Evolutionary conservation across 129 eudicot genomes (phyloP).

Genomic region (Artemisia tridentata): DNA sequence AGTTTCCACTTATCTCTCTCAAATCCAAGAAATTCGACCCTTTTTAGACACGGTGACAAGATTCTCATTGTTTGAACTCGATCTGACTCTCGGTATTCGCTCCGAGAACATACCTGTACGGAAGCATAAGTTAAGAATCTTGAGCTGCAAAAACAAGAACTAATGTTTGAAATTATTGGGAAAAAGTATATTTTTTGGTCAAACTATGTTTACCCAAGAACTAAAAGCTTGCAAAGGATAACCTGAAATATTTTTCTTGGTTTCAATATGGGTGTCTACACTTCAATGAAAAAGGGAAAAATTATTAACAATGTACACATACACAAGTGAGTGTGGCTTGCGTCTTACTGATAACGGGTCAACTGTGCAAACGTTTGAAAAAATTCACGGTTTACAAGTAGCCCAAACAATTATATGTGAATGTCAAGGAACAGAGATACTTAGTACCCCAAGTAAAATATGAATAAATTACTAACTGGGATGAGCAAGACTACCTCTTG

Average conservation of each 20-base stretch:
- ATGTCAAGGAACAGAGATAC: not conserved
- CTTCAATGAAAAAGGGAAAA: too few relatives aligned
- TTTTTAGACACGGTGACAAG: not conserved
- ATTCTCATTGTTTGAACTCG: not conserved
- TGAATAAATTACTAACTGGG: too few relatives aligned
- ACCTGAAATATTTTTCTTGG: too few relatives aligned
- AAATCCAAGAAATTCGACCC: not conserved
- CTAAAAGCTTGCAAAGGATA: not conserved
- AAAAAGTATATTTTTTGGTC: not conserved
- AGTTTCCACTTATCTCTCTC: slow-evolving; percentile 1
- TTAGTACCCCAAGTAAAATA: not conserved
- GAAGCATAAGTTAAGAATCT: not conserved
- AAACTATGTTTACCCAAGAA: not conserved
- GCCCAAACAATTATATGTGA: too few relatives aligned
- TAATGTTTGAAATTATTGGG: too few relatives aligned
- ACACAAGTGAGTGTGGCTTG: too few relatives aligned
- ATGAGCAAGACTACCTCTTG: not conserved
- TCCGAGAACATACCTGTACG: not conserved
- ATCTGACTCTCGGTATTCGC: not conserved
- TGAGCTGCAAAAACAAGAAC: too few relatives aligned
- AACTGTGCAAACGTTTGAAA: too few relatives aligned
- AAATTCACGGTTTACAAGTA: too few relatives aligned
- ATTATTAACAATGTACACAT: too few relatives aligned
- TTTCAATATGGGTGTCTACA: too few relatives aligned
- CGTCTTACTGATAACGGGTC: too few relatives aligned